phyloP scores from a whole-genome alignment of 2,329 filamentous ascomycete genomes.

The Lithohypha guttulata region DNA sequence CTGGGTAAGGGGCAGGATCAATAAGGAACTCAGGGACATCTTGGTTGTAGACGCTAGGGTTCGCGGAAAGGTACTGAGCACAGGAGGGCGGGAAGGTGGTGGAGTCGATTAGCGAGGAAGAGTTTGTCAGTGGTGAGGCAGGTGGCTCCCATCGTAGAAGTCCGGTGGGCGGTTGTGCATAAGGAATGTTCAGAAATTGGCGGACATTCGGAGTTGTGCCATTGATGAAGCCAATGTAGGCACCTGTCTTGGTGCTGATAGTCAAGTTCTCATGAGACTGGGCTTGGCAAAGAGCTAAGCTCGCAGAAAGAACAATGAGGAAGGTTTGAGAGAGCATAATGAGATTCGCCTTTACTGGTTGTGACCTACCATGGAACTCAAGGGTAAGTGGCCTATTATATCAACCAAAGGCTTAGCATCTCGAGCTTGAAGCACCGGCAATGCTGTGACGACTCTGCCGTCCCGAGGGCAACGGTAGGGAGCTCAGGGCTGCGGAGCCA shows the following conservation, averaged over 20 bases:
- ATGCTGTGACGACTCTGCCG: no score
- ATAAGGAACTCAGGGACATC: slow-evolving; percentile 15
- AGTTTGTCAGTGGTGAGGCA: slow-evolving; percentile 10
- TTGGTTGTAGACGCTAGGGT: neutral
- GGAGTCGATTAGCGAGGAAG: slow-evolving; percentile 21
- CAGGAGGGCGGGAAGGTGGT: slow-evolving; percentile 25
- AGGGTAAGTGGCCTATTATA: no score
- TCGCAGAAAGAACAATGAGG: no score
- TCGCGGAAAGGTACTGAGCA: slow-evolving; percentile 23
- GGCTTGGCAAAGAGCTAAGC: no score
- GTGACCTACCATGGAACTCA: no score
- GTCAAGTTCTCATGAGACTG: no score
- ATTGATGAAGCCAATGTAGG: slow-evolving; percentile 26
- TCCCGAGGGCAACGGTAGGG: no score
- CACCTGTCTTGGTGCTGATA: slow-evolving; percentile 13
- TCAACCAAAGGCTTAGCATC: no score
- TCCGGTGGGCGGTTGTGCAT: slow-evolving; percentile 27
- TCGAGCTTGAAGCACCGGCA: no score
- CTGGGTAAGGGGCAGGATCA: slow-evolving; percentile 8
- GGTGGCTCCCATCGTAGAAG: slow-evolving; percentile 27
- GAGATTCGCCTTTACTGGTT: no score
- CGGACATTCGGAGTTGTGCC: slow-evolving; percentile 28
- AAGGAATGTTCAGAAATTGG: slow-evolving; percentile 31
- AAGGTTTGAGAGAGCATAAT: no score
- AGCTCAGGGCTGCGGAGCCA: no score